Evolutionary conservation across 1,139 yeast genomes (phyloP).

Genomic region (Diutina sp.): DNA sequence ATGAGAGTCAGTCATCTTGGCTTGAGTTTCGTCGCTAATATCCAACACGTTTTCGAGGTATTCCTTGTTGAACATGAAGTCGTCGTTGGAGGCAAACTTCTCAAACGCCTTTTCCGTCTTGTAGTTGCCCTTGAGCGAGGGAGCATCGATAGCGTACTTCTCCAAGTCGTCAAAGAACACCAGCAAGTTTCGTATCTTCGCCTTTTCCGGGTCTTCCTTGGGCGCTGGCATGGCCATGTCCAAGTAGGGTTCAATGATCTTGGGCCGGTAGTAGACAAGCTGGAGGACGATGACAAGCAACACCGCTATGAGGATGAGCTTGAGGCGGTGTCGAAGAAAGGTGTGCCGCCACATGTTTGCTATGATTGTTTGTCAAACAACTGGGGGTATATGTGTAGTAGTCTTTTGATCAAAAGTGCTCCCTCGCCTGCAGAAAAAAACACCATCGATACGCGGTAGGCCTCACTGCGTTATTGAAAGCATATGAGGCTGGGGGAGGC

Average conservation of each 20-base stretch:
- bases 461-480: no score
- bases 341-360: not conserved
- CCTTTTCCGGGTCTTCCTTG: not conserved
- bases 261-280: not conserved
- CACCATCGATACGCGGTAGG: not conserved
- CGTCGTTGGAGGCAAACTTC: slow-evolving; percentile 11
- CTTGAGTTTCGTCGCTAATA: slow-evolving; percentile 18
- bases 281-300: not conserved
- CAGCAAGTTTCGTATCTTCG: not conserved
- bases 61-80: slow-evolving; percentile 22
- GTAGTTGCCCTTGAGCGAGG: slow-evolving; percentile 20
- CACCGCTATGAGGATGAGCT: not conserved
- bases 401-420: not conserved
- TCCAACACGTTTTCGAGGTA: slow-evolving; percentile 28
- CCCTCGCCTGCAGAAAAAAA: not conserved
- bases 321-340: not conserved
- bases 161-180: slow-evolving; percentile 6
- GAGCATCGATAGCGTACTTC: slow-evolving; percentile 5
- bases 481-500: not conserved
- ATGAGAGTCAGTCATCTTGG: slow-evolving; percentile 22
- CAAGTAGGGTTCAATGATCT: not conserved
- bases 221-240: not conserved
- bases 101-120: slow-evolving; percentile 15
- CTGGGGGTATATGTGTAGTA: not conserved
- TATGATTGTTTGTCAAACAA: not conserved